A percentile compares a stretch with the other conserved stretches of the same genome.
phyloP scores from a whole-genome alignment of 495 filamentous ascomycete species.

The Penicillium salamii region DNA sequence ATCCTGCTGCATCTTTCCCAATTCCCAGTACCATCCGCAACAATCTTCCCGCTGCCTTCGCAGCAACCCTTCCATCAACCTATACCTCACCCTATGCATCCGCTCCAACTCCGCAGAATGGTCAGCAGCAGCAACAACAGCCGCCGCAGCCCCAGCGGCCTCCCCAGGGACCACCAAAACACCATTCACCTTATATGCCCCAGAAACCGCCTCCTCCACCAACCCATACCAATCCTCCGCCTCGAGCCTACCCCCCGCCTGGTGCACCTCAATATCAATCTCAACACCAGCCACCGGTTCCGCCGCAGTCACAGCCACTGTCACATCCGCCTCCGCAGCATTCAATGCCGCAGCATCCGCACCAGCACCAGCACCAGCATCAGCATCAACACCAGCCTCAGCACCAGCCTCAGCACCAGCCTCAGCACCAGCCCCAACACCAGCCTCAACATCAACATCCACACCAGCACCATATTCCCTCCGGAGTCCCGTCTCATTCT shows the following conservation, averaged over 20 bases:
- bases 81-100: slow-evolving; percentile 46
- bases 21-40: slow-evolving; percentile 43
- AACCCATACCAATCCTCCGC: slow-evolving; percentile 18
- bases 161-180: slow-evolving; percentile 22
- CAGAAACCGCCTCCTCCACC: slow-evolving; percentile 20
- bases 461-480: slow-evolving; percentile 37
- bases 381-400: slow-evolving; percentile 14
- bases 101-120: slow-evolving; percentile 33
- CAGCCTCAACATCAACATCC: slow-evolving; percentile 17
- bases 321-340: slow-evolving; percentile 23
- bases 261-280: slow-evolving; percentile 14
- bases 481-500: slow-evolving; percentile 27
- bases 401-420: slow-evolving; percentile 23
- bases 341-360: slow-evolving; percentile 7
- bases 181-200: slow-evolving; percentile 24
- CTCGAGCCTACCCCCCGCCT: slow-evolving; percentile 21
- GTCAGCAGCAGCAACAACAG: slow-evolving; percentile 21
- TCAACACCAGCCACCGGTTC: slow-evolving; percentile 21
- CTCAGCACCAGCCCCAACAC: slow-evolving; percentile 21
- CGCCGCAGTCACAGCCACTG: slow-evolving; percentile 18
- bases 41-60: slow-evolving; percentile 45
- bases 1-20: slow-evolving; percentile 30
- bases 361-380: slow-evolving; percentile 16
- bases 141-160: slow-evolving; percentile 29
- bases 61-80: slow-evolving; percentile 35